Evolutionary conservation across 176 grass and related monocot genomes (phyloP).

Genomic region (Sorghum bicolor): Sorghum_bicolor_NCBIv3 NC_012875.2:40827501-40828000

Average conservation of each 20-base stretch:
- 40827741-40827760: conserved; percentile 75
- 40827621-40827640: conserved; percentile 56
- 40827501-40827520: conserved; percentile 1
- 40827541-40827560: not conserved
- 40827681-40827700: conserved; percentile 11
- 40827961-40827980: conserved; percentile 49
- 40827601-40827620: conserved; percentile 62
- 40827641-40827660: conserved; percentile 3
- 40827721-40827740: conserved; percentile 49
- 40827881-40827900: conserved; percentile 64
- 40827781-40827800: conserved; percentile 55
- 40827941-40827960: conserved; percentile 57
- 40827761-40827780: conserved; percentile 68
- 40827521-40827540: conserved; percentile 19
- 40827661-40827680: not conserved
- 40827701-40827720: conserved; percentile 72
- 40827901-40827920: conserved; percentile 54
- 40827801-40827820: not conserved
- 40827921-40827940: conserved; percentile 57
- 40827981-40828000: conserved; percentile 43
- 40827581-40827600: conserved; percentile 54
- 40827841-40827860: not conserved
- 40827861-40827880: conserved; percentile 51
- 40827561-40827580: conserved; percentile 64
- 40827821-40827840: not conserved